These are phyloP conservation scores for Zymoseptoria passerinii DNA, from an alignment of 2,329 filamentous ascomycete genomes.

Conservation along the genomic window DNA sequence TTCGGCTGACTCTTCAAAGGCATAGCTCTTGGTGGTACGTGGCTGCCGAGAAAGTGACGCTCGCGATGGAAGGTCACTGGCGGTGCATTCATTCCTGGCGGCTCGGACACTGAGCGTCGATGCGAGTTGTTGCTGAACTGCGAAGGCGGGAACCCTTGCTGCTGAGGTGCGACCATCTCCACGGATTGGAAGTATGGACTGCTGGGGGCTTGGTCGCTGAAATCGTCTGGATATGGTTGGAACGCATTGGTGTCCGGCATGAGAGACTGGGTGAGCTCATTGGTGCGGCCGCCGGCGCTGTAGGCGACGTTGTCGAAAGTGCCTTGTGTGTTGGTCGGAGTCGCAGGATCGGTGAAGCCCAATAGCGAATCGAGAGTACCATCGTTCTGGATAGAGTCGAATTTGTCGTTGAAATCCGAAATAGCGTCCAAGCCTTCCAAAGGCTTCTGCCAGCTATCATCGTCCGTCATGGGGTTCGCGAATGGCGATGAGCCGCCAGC, in stretches of 20 bases:
- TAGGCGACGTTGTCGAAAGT: neutral
- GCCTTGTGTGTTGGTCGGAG: constrained; percentile 1
- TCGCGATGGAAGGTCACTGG: constrained; percentile 19
- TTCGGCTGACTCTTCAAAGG: constrained; percentile 11
- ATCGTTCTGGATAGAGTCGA: constrained; percentile 2
- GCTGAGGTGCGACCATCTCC: constrained; percentile 9
- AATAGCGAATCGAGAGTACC: constrained; percentile 10
- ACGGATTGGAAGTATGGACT: constrained; percentile 20
- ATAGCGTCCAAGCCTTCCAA: constrained; percentile 10
- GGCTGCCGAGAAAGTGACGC: constrained; percentile 16
- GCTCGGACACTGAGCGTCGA: constrained; percentile 22
- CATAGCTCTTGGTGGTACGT: constrained; percentile 2
- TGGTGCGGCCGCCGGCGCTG: constrained; percentile 3
- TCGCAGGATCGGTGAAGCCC: constrained; percentile 7
- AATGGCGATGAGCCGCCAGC: neutral
- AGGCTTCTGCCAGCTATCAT: constrained; percentile 9
- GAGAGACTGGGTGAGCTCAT: constrained; percentile 10
- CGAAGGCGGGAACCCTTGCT: constrained; percentile 4
- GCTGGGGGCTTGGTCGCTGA: neutral
- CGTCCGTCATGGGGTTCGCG: constrained; percentile 11
- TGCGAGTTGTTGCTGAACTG: constrained; percentile 5
- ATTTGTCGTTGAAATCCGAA: constrained; percentile 15
- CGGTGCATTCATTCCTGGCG: constrained; percentile 12
- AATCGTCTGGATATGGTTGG: constrained; percentile 11
- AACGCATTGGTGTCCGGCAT: constrained; percentile 6